Conservation (phyloP, 306 rosid species). For the Echinosophora koreensis region DNA sequence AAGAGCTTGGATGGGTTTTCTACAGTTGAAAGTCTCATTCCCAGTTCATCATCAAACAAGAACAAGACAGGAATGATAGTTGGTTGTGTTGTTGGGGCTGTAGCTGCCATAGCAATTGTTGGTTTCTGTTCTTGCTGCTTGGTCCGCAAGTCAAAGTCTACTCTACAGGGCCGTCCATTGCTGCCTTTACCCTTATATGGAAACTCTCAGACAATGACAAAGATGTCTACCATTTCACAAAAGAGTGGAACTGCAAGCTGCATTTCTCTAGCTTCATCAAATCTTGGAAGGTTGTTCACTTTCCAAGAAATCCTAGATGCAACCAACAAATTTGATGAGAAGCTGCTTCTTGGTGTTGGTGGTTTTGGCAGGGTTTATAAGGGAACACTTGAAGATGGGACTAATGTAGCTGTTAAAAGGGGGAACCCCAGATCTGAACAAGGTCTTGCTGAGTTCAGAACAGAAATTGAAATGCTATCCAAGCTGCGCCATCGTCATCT, state of each 20-base stretch:
- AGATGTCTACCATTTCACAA: slow-evolving; percentile 80
- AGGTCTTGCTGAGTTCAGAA: slow-evolving; percentile 93
- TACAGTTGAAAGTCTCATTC: slow-evolving; percentile 67
- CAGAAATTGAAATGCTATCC: slow-evolving; percentile 95
- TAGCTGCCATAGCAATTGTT: slow-evolving; percentile 54
- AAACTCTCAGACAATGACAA: slow-evolving; percentile 88
- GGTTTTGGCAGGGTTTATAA: slow-evolving; percentile 93
- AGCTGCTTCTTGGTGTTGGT: slow-evolving; percentile 88
- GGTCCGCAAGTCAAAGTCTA: slow-evolving; percentile 59
- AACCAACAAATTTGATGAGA: slow-evolving; percentile 89
- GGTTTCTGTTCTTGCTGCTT: slow-evolving; percentile 68
- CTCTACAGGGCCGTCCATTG: slow-evolving; percentile 78
- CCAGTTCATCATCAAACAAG: slow-evolving; percentile 59
- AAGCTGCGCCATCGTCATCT: slow-evolving; percentile 98
- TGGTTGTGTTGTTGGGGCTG: slow-evolving; percentile 62
- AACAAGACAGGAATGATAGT: slow-evolving; percentile 54
- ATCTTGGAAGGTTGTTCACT: slow-evolving; percentile 79
- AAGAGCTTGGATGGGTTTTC: slow-evolving; percentile 73
- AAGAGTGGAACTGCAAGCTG: slow-evolving; percentile 93
- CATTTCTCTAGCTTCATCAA: slow-evolving; percentile 82
- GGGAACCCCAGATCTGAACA: slow-evolving; percentile 96
- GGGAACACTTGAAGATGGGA: slow-evolving; percentile 93
- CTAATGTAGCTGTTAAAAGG: slow-evolving; percentile 86
- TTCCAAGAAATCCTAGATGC: slow-evolving; percentile 91
- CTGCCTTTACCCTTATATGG: slow-evolving; percentile 86